Conservation (phyloP, 1,284 basidiomycete genomes). For the Athelia sp. region DNA sequence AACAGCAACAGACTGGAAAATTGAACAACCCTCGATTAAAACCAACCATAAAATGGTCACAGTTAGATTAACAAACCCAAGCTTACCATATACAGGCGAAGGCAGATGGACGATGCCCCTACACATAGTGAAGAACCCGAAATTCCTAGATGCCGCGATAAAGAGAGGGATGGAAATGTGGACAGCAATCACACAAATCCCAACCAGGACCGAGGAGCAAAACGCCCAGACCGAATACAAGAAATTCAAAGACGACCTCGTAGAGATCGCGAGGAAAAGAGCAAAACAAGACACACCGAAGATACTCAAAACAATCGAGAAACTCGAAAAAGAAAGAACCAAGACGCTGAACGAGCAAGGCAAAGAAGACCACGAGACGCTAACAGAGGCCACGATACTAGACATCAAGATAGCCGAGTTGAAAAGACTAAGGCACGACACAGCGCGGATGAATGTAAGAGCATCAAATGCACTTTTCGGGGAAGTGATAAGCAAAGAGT, state of each 20-base stretch:
- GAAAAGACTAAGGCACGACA: neutral
- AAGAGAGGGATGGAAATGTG: neutral
- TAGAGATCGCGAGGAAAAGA: neutral
- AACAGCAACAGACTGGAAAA: constrained; percentile 20
- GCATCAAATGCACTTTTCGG: neutral
- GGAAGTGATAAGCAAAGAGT: constrained; percentile 17
- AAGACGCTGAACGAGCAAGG: neutral
- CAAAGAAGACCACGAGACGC: neutral
- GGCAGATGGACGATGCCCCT: constrained; percentile 26
- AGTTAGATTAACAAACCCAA: constrained; percentile 14
- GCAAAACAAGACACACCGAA: neutral
- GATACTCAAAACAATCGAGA: neutral
- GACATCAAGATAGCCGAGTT: neutral
- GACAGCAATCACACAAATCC: neutral
- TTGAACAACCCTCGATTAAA: constrained; percentile 11
- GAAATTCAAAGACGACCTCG: neutral
- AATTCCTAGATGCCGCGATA: constrained; percentile 6
- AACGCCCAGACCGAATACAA: neutral
- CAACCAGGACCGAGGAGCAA: neutral
- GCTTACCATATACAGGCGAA: constrained; percentile 20
- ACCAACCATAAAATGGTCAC: constrained; percentile 28
- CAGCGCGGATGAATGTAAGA: neutral
- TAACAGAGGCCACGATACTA: neutral
- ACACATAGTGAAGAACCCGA: constrained; percentile 17
- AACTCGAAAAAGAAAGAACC: neutral